Conservation (phyloP, 2,329 filamentous ascomycete species). For the Verticillium zaregamsianum region DNA sequence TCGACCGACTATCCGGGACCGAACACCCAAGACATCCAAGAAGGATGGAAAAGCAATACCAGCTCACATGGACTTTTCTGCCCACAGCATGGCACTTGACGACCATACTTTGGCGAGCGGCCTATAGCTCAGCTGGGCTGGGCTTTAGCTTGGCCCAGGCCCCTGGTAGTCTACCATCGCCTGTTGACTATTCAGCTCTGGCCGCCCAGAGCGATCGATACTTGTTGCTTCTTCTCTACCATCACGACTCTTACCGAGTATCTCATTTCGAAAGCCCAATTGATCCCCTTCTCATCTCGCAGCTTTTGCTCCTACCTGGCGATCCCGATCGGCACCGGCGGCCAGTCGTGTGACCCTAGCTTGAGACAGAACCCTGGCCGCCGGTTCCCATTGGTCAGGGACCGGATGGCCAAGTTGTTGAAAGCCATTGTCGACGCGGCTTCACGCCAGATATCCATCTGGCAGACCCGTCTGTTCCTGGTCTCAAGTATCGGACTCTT, state of each 20-base stretch:
- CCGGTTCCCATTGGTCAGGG: neutral
- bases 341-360: neutral
- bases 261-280: neutral
- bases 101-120: neutral
- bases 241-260: neutral
- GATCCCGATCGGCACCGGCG: neutral
- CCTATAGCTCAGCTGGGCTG: neutral
- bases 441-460: neutral
- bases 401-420: neutral
- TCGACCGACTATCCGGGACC: neutral
- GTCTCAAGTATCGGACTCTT: neutral
- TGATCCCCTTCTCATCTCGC: neutral
- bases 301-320: neutral
- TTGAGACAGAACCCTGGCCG: neutral
- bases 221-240: neutral
- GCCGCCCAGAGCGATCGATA: neutral
- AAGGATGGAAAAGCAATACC: neutral
- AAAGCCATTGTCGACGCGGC: neutral
- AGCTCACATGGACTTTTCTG: neutral
- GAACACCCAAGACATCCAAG: neutral
- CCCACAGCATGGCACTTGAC: neutral
- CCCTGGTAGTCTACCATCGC: neutral
- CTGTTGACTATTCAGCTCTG: neutral
- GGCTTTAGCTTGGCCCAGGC: neutral
- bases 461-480: neutral